These are phyloP conservation scores for Penstemon eatonii DNA, from an alignment of 257 asterid species.

Conservation along the genomic window DNA sequence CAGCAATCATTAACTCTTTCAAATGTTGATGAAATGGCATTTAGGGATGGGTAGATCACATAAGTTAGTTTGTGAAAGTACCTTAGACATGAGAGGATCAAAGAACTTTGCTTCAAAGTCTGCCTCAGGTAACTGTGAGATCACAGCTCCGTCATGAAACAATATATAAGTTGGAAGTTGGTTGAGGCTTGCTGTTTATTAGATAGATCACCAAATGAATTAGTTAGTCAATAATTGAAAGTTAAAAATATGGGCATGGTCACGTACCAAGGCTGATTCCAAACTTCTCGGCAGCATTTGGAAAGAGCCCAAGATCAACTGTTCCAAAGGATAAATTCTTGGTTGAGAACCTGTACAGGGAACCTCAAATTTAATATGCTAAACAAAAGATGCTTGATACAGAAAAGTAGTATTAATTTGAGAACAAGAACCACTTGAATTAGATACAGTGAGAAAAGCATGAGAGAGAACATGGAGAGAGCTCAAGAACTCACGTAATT, in stretches of 20 bases:
- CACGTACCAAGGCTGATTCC: slow-evolving; percentile 73
- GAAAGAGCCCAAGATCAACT: slow-evolving; percentile 95
- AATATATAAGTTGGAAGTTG: slow-evolving; percentile 75
- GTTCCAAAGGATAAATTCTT: slow-evolving; percentile 75
- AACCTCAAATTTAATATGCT: slow-evolving; percentile 18
- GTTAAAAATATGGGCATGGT: neutral
- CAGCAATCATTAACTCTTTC: neutral
- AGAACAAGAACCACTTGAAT: slow-evolving; percentile 6
- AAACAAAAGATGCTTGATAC: neutral
- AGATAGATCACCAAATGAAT: slow-evolving; percentile 27
- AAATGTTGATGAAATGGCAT: neutral
- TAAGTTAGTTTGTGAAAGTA: slow-evolving; percentile 29
- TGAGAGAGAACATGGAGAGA: neutral
- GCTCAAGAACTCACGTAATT: slow-evolving; percentile 65
- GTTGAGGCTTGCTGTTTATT: slow-evolving; percentile 58
- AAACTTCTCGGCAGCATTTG: slow-evolving; percentile 92
- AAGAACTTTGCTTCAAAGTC: slow-evolving; percentile 60
- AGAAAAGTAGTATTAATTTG: neutral
- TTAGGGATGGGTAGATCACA: neutral
- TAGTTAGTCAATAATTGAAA: slow-evolving; percentile 13
- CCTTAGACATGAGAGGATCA: slow-evolving; percentile 70
- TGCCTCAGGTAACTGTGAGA: slow-evolving; percentile 60
- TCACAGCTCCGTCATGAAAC: slow-evolving; percentile 67
- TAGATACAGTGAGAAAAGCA: neutral
- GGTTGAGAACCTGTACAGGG: slow-evolving; percentile 68